Evolutionary conservation across 805 yeast species (phyloP).

Genomic region (Schwanniomyces vanrijiae): DNA sequence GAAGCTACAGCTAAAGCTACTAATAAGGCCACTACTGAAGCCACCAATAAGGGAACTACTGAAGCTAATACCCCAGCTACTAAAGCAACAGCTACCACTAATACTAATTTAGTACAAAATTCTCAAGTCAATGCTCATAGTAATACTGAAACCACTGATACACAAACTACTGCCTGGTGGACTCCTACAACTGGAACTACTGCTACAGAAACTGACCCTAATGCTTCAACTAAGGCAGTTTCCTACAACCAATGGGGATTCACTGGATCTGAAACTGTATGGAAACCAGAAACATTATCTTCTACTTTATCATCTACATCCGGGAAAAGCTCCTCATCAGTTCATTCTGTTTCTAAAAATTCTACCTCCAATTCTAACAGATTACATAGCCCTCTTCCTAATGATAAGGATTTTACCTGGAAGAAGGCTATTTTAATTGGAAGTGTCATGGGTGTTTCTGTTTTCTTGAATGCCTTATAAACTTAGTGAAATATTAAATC

Average conservation of each 20-base stretch:
- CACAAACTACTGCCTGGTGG: slow-evolving; percentile 5
- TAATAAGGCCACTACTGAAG: slow-evolving; percentile 5
- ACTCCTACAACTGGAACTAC: slow-evolving; percentile 8
- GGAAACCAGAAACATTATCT: slow-evolving; percentile 22
- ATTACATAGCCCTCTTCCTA: not conserved
- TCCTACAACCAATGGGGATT: slow-evolving; percentile 44
- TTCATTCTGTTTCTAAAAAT: slow-evolving; percentile 13
- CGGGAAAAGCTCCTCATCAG: slow-evolving; percentile 8
- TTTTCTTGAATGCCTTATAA: slow-evolving; percentile 12
- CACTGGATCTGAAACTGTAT: slow-evolving; percentile 37
- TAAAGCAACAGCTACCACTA: not conserved
- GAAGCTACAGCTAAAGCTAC: slow-evolving; percentile 1
- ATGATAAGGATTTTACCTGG: slow-evolving; percentile 11
- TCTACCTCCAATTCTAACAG: slow-evolving; percentile 18
- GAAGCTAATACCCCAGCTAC: not conserved
- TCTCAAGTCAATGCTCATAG: not conserved
- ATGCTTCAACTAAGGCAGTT: slow-evolving; percentile 7
- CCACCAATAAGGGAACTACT: slow-evolving; percentile 7
- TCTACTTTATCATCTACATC: slow-evolving; percentile 4
- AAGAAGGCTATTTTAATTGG: slow-evolving; percentile 14
- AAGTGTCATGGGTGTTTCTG: slow-evolving; percentile 14
- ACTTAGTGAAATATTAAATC: not conserved
- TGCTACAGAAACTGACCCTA: slow-evolving; percentile 8
- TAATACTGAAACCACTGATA: not conserved
- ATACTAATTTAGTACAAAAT: not conserved